Evolutionary conservation across 495 filamentous ascomycete species (phyloP).

Genomic region (Podospora australis): DNA sequence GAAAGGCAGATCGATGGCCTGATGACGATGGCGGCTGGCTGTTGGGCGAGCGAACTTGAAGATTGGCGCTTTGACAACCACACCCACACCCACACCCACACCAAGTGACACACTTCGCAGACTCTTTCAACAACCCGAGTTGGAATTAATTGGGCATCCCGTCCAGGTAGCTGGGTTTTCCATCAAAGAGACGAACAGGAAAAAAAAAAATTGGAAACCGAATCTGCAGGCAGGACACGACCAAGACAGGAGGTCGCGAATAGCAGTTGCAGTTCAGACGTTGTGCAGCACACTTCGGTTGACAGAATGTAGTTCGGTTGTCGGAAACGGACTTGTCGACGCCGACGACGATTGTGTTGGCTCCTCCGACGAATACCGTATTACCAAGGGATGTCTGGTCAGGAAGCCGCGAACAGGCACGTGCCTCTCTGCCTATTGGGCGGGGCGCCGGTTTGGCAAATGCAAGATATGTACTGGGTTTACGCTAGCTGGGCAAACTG

Average conservation of each 20-base stretch:
- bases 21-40: conserved; percentile 1
- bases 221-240: neutral
- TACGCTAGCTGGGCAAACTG: too few species aligned
- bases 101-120: too few species aligned
- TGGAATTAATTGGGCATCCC: too few species aligned
- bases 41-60: neutral
- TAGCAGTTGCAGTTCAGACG: conserved; percentile 2
- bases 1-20: neutral
- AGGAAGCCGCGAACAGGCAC: neutral
- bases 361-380: neutral
- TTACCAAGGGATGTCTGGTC: too few species aligned
- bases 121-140: too few species aligned
- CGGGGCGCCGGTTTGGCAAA: neutral
- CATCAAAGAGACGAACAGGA: too few species aligned
- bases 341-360: too few species aligned
- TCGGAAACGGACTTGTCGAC: too few species aligned
- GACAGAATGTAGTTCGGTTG: neutral
- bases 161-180: conserved; percentile 2
- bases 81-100: too few species aligned
- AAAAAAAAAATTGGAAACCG: too few species aligned
- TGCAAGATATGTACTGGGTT: too few species aligned
- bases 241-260: conserved; percentile 1
- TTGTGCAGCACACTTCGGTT: conserved; percentile 1
- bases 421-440: neutral
- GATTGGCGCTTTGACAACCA: conserved; percentile 1